Percentiles rank a stretch among this genome's conserved stretches.
Conservation (phyloP, 805 yeast species). For the Nakazawaea holstii region DNA sequence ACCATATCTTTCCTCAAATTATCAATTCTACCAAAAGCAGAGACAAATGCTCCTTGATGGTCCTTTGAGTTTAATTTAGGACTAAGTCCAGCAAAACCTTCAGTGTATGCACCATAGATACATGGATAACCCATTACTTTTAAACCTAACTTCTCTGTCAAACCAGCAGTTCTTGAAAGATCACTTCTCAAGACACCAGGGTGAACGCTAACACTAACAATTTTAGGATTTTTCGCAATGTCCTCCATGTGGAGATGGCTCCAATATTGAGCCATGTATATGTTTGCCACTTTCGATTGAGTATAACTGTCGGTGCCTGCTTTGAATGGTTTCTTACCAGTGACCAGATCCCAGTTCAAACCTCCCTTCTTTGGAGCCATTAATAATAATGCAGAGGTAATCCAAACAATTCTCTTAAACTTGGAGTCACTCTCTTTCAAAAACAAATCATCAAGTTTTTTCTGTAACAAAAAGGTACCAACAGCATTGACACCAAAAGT, state of each 20-base stretch:
- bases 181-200: constrained; percentile 37
- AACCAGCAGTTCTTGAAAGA: constrained; percentile 21
- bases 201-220: constrained; percentile 30
- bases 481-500: constrained; percentile 42
- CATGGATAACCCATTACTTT: constrained; percentile 15
- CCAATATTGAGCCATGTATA: constrained; percentile 32
- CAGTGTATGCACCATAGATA: constrained; percentile 38
- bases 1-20: constrained; percentile 29
- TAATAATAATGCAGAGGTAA: constrained; percentile 33
- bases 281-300: constrained; percentile 37
- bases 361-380: constrained; percentile 19
- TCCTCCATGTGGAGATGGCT: constrained; percentile 23
- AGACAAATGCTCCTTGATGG: constrained; percentile 28
- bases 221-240: constrained; percentile 13
- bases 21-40: constrained; percentile 39
- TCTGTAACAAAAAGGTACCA: constrained; percentile 40
- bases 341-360: constrained; percentile 5
- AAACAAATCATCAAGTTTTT: constrained; percentile 31
- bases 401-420: constrained; percentile 36
- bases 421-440: constrained; percentile 19
- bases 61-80: constrained; percentile 29
- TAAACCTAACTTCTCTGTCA: background rate
- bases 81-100: constrained; percentile 34
- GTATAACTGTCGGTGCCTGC: constrained; percentile 22
- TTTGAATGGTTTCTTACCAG: background rate